Evolutionary conservation across 2,329 filamentous ascomycete species (phyloP), one percentile per base, ranked within the genome.

Genomic region (Nannizziopsis arthrosporioides): DNA sequence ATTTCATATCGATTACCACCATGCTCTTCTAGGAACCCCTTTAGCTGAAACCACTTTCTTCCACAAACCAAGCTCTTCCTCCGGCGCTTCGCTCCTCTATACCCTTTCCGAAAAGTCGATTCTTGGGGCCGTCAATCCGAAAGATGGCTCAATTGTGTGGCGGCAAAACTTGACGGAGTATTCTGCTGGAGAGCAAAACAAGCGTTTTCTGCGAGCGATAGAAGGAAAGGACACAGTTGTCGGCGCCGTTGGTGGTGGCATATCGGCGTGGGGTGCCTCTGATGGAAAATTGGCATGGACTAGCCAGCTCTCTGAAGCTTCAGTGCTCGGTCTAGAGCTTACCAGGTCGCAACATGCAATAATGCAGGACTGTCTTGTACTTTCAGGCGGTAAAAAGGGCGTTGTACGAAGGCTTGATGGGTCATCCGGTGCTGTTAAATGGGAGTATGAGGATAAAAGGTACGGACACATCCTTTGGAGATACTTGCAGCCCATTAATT

Each of bases 1-100:
- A 56, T 89, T 82, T 70, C 77, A 86, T 59, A 78, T 93, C 64
- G 92, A 98, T 69, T 96, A 88, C 71, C 90, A 96, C 69, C 81
- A 94, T 70, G 80, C 85, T 55, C 81, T 96, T 42, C 73, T 98
- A 60, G 92, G 92, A 60, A 70, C 85, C 34, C 88, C 92, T 47
- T 83, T 84, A 63, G 73, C 78, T 63, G 79, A 85, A 54, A 85
- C 86, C 52, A 95, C 90, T 57, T 93, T 96, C 76, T 96, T 96
- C 78, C 87, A 95, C 69, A 83, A 82, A 57, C 90, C 92, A 35
- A 77, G 84, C 59, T 75, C 78, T 53, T 78, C 82, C 56, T 89
- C 90, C 53, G 87, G 85, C 65, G 89, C 89, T 32, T 90, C 85
- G 47, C 75, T 98, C 34, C 75, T 98, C 45, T 98, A 95, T 65